These are phyloP conservation scores for Saccharomyces jurei DNA, from an alignment of 805 yeast genomes.

Conservation along the genomic window DNA sequence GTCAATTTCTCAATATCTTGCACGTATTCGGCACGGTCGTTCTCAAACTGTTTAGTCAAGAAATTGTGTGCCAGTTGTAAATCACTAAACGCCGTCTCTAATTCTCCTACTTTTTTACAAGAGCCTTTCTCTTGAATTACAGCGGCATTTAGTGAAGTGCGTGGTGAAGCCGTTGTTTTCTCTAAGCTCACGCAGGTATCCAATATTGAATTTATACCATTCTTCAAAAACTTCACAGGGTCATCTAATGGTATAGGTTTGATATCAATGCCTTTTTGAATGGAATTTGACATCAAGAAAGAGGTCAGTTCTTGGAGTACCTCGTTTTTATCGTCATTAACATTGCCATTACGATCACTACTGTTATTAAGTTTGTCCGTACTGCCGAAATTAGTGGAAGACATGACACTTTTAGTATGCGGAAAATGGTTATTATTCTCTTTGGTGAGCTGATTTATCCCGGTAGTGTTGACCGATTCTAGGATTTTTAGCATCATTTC, in stretches of 20 bases:
- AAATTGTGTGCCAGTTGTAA: conserved; percentile 65
- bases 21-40: conserved; percentile 50
- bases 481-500: conserved; percentile 12
- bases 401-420: not conserved
- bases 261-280: conserved; percentile 24
- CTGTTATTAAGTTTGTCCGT: not conserved
- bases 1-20: conserved; percentile 47
- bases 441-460: conserved; percentile 5
- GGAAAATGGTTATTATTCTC: conserved; percentile 1
- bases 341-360: not conserved
- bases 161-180: not conserved
- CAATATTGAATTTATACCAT: conserved; percentile 22
- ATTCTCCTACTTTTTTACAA: conserved; percentile 13
- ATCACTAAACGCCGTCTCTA: conserved; percentile 57
- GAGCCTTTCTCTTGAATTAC: not conserved
- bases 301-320: conserved; percentile 25
- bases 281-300: conserved; percentile 23
- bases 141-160: not conserved
- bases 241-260: conserved; percentile 18
- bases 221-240: conserved; percentile 23
- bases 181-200: conserved; percentile 1
- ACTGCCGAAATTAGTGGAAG: not conserved
- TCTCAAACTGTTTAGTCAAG: conserved; percentile 58
- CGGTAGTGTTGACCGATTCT: conserved; percentile 16
- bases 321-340: conserved; percentile 2